A percentile compares a stretch with the other conserved stretches of the same genome.
phyloP scores from a whole-genome alignment of 116 monocot species.

The Papilionanthe hybrid region DNA sequence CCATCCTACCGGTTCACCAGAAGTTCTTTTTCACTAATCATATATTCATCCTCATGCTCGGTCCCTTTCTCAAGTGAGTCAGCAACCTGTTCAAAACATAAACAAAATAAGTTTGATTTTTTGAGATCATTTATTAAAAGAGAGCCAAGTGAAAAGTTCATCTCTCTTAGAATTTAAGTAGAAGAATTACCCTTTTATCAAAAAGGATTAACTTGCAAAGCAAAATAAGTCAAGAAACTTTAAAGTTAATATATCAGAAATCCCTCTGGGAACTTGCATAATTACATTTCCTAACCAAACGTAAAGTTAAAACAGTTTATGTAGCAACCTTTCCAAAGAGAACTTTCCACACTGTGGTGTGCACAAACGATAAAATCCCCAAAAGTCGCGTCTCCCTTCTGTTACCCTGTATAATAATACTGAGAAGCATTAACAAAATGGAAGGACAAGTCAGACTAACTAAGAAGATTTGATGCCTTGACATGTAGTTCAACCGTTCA shows the following conservation, averaged over 20 bases:
- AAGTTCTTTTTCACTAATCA: slow-evolving; percentile 99
- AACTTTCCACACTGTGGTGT: slow-evolving; percentile 97
- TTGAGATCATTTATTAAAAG: neutral
- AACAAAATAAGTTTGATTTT: slow-evolving; percentile 2
- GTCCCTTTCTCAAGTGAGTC: slow-evolving; percentile 99
- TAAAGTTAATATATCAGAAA: neutral
- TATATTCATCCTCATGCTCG: slow-evolving; percentile 99
- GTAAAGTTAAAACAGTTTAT: neutral
- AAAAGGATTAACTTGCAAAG: neutral
- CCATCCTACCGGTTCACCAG: slow-evolving; percentile 71
- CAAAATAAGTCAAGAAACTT: neutral
- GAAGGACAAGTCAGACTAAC: neutral
- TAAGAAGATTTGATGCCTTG: neutral
- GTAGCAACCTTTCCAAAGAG: slow-evolving; percentile 83
- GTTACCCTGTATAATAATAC: slow-evolving; percentile 59
- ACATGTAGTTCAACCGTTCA: neutral
- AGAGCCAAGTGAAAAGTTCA: neutral
- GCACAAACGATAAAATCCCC: slow-evolving; percentile 88
- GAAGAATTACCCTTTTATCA: neutral
- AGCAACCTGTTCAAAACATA: slow-evolving; percentile 46
- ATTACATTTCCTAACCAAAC: neutral
- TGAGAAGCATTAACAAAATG: neutral
- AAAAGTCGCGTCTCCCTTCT: slow-evolving; percentile 84
- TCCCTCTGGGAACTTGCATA: neutral
- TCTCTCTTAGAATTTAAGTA: neutral